Evolutionary conservation across 139 green algal genomes (phyloP).

Genomic region (Asterochloris erici): DNA sequence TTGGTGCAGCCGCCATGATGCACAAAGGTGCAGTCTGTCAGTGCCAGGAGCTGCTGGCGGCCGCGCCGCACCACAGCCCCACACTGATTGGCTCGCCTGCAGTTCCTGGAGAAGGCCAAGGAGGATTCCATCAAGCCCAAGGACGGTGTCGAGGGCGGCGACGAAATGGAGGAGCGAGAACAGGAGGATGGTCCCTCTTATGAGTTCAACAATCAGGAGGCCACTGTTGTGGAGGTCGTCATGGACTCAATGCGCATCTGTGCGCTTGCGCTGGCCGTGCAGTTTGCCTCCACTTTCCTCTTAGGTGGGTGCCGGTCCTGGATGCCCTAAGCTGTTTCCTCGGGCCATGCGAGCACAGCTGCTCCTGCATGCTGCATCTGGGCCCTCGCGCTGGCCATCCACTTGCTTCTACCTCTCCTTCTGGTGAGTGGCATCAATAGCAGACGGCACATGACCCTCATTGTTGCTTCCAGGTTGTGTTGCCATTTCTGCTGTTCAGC

Average conservation of each 20-base stretch:
- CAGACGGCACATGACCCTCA: too few species aligned
- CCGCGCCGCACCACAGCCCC: neutral
- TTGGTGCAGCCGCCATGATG: neutral
- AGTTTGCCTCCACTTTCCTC: conserved; percentile 10
- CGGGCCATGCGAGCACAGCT: too few species aligned
- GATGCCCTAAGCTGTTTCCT: neutral
- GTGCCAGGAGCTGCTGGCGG: neutral
- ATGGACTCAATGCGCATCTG: conserved; percentile 26
- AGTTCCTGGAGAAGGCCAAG: neutral
- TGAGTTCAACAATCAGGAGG: conserved; percentile 1
- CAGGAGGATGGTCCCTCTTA: conserved; percentile 1
- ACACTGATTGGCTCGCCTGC: neutral
- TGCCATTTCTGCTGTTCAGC: too few species aligned
- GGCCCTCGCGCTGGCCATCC: too few species aligned
- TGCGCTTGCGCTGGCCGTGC: conserved; percentile 13
- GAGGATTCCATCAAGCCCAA: neutral
- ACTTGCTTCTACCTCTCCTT: too few species aligned
- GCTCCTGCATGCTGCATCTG: neutral
- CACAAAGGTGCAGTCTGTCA: neutral
- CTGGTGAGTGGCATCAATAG: too few species aligned
- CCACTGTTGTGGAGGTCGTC: conserved; percentile 15
- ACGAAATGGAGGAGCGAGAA: neutral
- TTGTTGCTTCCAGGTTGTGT: too few species aligned
- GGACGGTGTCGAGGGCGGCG: neutral
- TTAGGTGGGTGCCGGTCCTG: neutral